Evolutionary conservation across 140 eudicot genomes (phyloP).

Genomic region (Senecio squalidus): DNA sequence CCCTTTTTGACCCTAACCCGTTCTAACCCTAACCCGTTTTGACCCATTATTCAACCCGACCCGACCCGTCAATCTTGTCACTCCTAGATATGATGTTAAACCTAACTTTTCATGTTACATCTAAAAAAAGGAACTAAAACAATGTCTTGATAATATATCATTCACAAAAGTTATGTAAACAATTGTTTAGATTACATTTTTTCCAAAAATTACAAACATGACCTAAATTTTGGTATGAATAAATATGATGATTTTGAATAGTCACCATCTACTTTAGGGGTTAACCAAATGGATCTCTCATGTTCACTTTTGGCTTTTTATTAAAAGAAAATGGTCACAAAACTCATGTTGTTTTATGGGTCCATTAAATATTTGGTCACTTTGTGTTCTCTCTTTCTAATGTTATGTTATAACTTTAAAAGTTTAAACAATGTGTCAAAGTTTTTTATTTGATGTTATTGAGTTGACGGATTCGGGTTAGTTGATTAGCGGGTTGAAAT

Average conservation of each 20-base stretch:
- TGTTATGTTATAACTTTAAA: background rate
- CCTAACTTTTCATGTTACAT: too few species aligned
- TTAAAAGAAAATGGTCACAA: conserved; percentile 12
- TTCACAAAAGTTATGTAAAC: background rate
- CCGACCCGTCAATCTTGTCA: too few species aligned
- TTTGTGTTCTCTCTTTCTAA: background rate
- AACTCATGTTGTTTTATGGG: conserved; percentile 11
- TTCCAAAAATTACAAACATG: background rate
- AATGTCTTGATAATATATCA: background rate
- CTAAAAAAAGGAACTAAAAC: too few species aligned
- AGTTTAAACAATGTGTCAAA: too few species aligned
- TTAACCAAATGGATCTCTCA: conserved; percentile 19
- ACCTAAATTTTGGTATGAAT: conserved; percentile 2
- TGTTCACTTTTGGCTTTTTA: conserved; percentile 24
- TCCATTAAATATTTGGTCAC: conserved; percentile 2
- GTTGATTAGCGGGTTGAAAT: too few species aligned
- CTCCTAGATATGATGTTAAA: too few species aligned
- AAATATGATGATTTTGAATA: background rate
- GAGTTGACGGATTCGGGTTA: too few species aligned
- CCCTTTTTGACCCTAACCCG: too few species aligned
- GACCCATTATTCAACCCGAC: too few species aligned
- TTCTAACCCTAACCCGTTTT: too few species aligned
- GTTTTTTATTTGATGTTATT: too few species aligned
- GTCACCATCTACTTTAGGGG: conserved; percentile 4
- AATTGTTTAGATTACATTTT: background rate